These are phyloP conservation scores for Debaryomyces sp. DNA, from an alignment of 1,139 yeast genomes.

Conservation along the genomic window DNA sequence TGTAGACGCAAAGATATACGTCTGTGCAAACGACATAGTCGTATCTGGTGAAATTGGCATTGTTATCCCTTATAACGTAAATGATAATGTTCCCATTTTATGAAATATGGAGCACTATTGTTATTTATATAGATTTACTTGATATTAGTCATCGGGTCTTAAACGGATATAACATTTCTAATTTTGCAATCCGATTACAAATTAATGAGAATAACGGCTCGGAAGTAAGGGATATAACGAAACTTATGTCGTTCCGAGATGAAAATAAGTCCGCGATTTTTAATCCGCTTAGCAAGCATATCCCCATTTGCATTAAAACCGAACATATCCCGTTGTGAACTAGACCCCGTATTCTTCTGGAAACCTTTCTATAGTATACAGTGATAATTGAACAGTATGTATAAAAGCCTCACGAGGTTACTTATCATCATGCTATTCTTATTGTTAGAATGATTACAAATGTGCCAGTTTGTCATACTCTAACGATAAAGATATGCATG, in stretches of 20 bases:
- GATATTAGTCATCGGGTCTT: slow-evolving; percentile 12
- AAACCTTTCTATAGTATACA: neutral
- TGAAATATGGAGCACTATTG: neutral
- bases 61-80: neutral
- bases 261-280: neutral
- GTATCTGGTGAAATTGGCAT: neutral
- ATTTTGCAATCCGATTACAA: slow-evolving; percentile 6
- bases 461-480: neutral
- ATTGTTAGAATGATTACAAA: neutral
- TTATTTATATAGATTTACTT: slow-evolving; percentile 2
- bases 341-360: neutral
- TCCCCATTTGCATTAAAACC: neutral
- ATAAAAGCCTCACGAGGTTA: too few relatives aligned
- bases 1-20: slow-evolving; percentile 67
- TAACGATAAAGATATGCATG: too few relatives aligned
- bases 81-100: neutral
- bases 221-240: slow-evolving; percentile 1
- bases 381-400: neutral
- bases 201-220: slow-evolving; percentile 3
- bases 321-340: neutral
- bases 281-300: neutral
- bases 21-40: slow-evolving; percentile 48
- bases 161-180: slow-evolving; percentile 7
- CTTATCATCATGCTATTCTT: neutral
- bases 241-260: neutral